A percentile compares a stretch with the other conserved stretches of the same genome.
Evolutionary conservation across 192 early-diverging fungal genomes (phyloP).

Genomic region (Coemansia umbellata): DNA sequence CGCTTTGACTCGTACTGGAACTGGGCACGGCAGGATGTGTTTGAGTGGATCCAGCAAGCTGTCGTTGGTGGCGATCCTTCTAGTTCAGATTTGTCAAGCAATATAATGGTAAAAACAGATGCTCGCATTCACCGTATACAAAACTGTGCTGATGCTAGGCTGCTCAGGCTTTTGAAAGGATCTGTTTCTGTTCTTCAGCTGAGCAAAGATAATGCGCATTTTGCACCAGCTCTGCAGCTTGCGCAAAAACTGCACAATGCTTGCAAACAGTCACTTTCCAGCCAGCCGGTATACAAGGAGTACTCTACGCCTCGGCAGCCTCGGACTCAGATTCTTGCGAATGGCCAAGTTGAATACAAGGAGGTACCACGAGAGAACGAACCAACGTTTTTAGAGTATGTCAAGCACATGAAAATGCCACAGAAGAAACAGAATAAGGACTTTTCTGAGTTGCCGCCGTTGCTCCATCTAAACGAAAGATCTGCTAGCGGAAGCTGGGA

Average conservation of each 20-base stretch:
- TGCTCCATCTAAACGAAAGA: conserved; percentile 6
- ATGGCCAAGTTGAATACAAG: conserved; percentile 73
- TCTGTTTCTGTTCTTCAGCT: conserved; percentile 55
- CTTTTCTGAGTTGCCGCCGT: too few species aligned
- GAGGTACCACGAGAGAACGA: conserved; percentile 72
- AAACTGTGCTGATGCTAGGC: conserved; percentile 71
- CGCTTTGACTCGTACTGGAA: conserved; percentile 95
- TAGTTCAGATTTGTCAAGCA: too few species aligned
- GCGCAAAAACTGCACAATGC: conserved; percentile 67
- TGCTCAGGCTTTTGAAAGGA: conserved; percentile 78
- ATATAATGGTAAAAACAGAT: conserved; percentile 47
- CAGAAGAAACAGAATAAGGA: too few species aligned
- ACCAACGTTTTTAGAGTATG: conserved; percentile 80
- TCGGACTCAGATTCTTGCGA: conserved; percentile 61
- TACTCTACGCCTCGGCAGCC: conserved; percentile 75
- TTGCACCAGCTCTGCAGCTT: conserved; percentile 49
- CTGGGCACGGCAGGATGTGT: conserved; percentile 65
- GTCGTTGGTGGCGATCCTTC: conserved; percentile 76
- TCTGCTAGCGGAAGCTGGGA: conserved; percentile 48
- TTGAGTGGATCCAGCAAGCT: conserved; percentile 67
- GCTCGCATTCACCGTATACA: conserved; percentile 52
- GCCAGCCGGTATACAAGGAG: conserved; percentile 80
- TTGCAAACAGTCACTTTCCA: conserved; percentile 65
- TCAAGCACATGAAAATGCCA: conserved; percentile 81
- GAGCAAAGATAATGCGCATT: neutral